These are phyloP conservation scores for Voacanga thouarsii DNA, from an alignment of 257 asterid species.

Conservation along the genomic window DNA sequence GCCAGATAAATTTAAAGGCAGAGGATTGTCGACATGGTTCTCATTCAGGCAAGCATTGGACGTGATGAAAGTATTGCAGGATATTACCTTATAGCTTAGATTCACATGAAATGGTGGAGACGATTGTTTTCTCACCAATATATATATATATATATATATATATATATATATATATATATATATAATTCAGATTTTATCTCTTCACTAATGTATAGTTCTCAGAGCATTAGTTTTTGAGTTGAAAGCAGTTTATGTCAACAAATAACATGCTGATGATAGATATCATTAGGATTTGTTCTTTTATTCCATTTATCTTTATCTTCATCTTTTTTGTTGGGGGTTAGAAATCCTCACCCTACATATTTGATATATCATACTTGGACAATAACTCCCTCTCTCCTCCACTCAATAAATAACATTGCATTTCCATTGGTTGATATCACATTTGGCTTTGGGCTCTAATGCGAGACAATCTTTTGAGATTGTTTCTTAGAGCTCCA, in stretches of 20 bases:
- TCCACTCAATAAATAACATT: no score
- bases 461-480: no score
- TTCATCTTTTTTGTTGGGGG: neutral
- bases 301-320: neutral
- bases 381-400: no score
- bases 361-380: no score
- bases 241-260: neutral
- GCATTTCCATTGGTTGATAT: no score
- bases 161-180: no score
- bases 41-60: conserved; percentile 49
- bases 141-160: no score
- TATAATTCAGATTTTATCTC: neutral
- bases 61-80: neutral
- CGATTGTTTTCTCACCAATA: neutral
- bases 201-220: neutral
- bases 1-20: conserved; percentile 60
- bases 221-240: neutral
- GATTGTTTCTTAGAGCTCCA: no score
- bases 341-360: no score
- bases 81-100: neutral
- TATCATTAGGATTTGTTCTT: neutral
- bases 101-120: neutral
- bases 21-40: conserved; percentile 57
- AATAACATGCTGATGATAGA: neutral
- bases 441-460: no score